phyloP scores from a whole-genome alignment of 2,329 filamentous ascomycete genomes.

The Fusarium brevicatenulatum region DNA sequence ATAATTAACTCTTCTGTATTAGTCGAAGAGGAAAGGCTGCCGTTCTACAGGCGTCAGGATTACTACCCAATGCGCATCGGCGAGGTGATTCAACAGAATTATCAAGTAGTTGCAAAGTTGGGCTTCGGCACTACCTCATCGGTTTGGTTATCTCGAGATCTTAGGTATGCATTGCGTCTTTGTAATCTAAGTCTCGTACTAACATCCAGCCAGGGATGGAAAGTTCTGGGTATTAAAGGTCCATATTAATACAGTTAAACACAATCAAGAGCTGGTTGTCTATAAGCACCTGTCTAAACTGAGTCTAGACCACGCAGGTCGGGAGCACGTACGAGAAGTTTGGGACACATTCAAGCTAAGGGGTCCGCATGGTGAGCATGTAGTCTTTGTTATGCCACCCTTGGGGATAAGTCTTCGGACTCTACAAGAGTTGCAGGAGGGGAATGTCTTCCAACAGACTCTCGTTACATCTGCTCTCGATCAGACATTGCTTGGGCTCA shows the following conservation, averaged over 20 bases:
- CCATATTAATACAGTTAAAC: conserved; percentile 44
- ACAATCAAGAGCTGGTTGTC: conserved; percentile 46
- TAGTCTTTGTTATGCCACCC: conserved; percentile 49
- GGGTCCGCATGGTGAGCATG: conserved; percentile 48
- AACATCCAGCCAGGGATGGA: neutral
- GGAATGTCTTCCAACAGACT: conserved; percentile 40
- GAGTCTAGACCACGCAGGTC: conserved; percentile 43
- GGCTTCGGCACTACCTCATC: neutral
- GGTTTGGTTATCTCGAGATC: neutral
- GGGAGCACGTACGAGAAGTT: conserved; percentile 46
- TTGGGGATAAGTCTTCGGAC: conserved; percentile 52
- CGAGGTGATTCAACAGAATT: conserved; percentile 47
- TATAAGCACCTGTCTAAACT: conserved; percentile 44
- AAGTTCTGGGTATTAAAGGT: conserved; percentile 49
- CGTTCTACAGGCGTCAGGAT: conserved; percentile 40
- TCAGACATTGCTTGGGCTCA: conserved; percentile 40
- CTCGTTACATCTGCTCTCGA: conserved; percentile 41
- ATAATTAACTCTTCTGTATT: neutral
- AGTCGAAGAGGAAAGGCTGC: conserved; percentile 45
- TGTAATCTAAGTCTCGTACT: neutral
- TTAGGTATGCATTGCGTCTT: neutral
- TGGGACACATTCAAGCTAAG: conserved; percentile 50
- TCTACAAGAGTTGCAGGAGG: conserved; percentile 45
- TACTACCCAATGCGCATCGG: conserved; percentile 53
- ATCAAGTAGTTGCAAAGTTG: conserved; percentile 55